Base-by-base conservation (phyloP, 176 grass and related monocot genomes). In the Stipa capillata region DNA sequence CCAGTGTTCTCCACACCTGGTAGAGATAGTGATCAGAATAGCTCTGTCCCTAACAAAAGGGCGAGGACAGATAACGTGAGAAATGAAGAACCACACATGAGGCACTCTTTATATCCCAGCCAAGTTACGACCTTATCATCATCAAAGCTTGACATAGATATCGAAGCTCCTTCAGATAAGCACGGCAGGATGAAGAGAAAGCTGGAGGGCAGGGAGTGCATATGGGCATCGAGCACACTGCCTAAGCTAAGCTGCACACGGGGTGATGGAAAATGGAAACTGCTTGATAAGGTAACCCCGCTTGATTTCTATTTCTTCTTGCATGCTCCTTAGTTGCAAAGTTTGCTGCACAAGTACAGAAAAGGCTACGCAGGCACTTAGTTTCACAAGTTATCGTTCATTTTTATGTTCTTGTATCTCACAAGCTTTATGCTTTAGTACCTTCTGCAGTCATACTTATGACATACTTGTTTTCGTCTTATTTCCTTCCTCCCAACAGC, bases 261-360 rank as follows among this genome's bases (percentile, higher is more conserved):
- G 21, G 21, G 13, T 20, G 20, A 7, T 76, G 48, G 17, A 24
- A 76, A 56, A 57, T 12, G 20, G 15, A 8, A 32, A 16, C 29
- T 16, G 41, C 42, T 56, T 77, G 73, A 65, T 1, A 77, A 77
- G 82, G 82, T 84, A 76, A 9, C 18, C 13, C 35, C 31, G 13
- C 15, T 47, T 68, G 8, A 18, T 61, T 55, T 55, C 17, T 65
- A 23, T 64, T 2, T 51, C 24, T 35, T 43, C 36, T 83, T 83
- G 7, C 12, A 35, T 8, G 6, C 29, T 45, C 37, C 13, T 44
- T 36, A 60, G 25, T 72, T 72, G 21, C 17, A 45, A 63, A 63
- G 4, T 15, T 37, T 48, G 34, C 1, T 58, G 53, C 21, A 58
- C 41, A 43, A 35, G n/a, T 37, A 49, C 34, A 27, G 8, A 68